Evolutionary conservation across 2,329 filamentous ascomycete genomes (phyloP), one percentile per base, ranked within the genome.

Genomic region (Paecilomyces sp.): DNA sequence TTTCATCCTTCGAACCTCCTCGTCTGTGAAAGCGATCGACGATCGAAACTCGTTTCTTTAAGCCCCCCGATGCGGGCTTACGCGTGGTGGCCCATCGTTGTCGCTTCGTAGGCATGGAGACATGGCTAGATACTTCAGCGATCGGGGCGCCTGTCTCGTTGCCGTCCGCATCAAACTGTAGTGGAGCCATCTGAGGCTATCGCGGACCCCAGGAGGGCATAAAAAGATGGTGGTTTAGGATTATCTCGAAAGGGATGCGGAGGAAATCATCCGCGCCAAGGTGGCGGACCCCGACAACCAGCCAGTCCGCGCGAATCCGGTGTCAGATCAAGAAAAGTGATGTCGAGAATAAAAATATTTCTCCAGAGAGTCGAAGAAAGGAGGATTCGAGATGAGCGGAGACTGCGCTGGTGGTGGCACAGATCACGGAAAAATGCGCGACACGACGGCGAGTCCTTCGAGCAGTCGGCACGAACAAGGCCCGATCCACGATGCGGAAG

Each of bases 81-180:
- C 91, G 90, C 70, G 92, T 90, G n/a, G 94, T 97, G 18, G 94
- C 93, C 94, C 94, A 97, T 86, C 94, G 84, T 75, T 94, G 87
- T 71, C 92, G 84, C 72, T 93, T 91, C 24, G 87, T 88, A 8
- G 84, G 82, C 63, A 82, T 83, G 52, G 83, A 83, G 61, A 82
- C 77, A 67, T 85, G 80, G 66, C 76, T 82, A 58, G 31, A 28
- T 53, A 66, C 64, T 61, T 70, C 69, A 41, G 62, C 66, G 54
- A 71, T 59, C 22, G 70, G 68, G 57, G 63, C 66, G 54, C 65
- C 64, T 58, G 68, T 66, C 36, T 72, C 71, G 50, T 65, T 63
- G 54, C 62, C 66, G 56, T 70, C 70, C 41, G 62, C 66, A 57
- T 68, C 67, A 56, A 76, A 74, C 55, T 70, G 70, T 64, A 73